Conservation (phyloP, 352 stramenopile species). For the Globisporangium nodosum region DNA sequence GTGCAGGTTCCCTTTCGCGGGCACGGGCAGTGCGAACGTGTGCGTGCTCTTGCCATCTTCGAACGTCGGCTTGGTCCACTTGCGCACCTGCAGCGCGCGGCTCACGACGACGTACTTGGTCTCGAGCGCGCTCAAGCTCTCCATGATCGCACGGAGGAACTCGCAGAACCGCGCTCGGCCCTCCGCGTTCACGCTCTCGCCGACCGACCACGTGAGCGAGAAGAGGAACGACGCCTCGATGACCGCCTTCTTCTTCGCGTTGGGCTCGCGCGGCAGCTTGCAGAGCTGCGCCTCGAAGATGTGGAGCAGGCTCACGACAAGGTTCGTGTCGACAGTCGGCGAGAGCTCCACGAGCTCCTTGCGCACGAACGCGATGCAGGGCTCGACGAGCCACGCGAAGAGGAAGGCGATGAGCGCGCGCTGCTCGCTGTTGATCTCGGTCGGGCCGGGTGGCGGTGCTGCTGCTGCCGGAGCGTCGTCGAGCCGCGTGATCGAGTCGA, state of each 20-base stretch:
- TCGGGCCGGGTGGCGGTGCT: constrained; percentile 21
- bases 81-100: constrained; percentile 74
- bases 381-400: constrained; percentile 87
- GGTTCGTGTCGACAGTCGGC: constrained; percentile 88
- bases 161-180: constrained; percentile 70
- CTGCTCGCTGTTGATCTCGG: constrained; percentile 79
- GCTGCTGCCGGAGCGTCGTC: constrained; percentile 18
- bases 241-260: constrained; percentile 51
- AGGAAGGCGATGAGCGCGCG: constrained; percentile 63
- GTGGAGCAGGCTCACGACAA: constrained; percentile 85
- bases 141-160: constrained; percentile 75
- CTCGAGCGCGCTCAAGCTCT: constrained; percentile 64
- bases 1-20: constrained; percentile 71
- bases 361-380: constrained; percentile 84
- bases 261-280: constrained; percentile 62
- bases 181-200: constrained; percentile 71
- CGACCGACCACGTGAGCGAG: constrained; percentile 88
- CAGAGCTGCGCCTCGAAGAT: constrained; percentile 79
- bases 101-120: constrained; percentile 72
- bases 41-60: constrained; percentile 59
- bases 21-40: constrained; percentile 39
- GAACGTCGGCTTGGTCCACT: constrained; percentile 71
- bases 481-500: constrained; percentile 56
- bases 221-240: constrained; percentile 90
- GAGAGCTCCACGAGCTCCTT: constrained; percentile 85